phyloP scores from a whole-genome alignment of 495 filamentous ascomycete genomes.

The Astrothelium macrocarpum region DNA sequence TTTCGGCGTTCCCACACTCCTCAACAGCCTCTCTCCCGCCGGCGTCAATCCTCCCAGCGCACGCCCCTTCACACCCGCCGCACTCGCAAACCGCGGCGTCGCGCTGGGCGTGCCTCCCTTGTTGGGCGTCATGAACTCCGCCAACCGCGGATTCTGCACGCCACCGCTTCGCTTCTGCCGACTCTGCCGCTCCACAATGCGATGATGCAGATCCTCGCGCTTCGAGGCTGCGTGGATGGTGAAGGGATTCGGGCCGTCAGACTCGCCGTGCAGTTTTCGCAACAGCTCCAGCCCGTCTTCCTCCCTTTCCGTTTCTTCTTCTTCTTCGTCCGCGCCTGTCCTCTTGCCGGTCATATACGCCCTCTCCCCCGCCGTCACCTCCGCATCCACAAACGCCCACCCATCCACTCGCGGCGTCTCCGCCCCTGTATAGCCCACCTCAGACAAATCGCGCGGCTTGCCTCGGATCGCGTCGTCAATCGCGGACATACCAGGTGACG shows the following conservation, averaged over 20 bases:
- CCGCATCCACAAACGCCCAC: constrained; percentile 84
- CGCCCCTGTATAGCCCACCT: constrained; percentile 47
- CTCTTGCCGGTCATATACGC: constrained; percentile 7
- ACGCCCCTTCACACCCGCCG: constrained; percentile 13
- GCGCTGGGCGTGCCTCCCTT: constrained; percentile 35
- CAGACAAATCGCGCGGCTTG: constrained; percentile 39
- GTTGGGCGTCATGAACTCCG: constrained; percentile 40
- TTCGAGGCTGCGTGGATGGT: constrained; percentile 63
- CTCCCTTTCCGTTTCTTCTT: constrained; percentile 16
- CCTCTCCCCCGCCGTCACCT: constrained; percentile 33
- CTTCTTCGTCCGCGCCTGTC: constrained; percentile 15
- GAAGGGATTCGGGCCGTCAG: constrained; percentile 65
- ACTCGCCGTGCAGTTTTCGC: constrained; percentile 44
- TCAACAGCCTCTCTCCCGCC: constrained; percentile 69
- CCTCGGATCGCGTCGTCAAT: constrained; percentile 82
- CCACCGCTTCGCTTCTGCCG: constrained; percentile 44
- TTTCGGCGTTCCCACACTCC: constrained; percentile 39
- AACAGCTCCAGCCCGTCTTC: constrained; percentile 28
- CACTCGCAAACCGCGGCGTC: constrained; percentile 62
- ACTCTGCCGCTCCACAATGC: constrained; percentile 74
- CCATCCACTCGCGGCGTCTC: constrained; percentile 86
- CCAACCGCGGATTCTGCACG: constrained; percentile 34
- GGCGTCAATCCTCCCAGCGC: constrained; percentile 51
- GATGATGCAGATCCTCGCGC: constrained; percentile 75
- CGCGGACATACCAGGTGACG: constrained; percentile 75